Base-by-base conservation (phyloP, 2,329 filamentous ascomycete species). In the Xylariaceae sp. region DNA sequence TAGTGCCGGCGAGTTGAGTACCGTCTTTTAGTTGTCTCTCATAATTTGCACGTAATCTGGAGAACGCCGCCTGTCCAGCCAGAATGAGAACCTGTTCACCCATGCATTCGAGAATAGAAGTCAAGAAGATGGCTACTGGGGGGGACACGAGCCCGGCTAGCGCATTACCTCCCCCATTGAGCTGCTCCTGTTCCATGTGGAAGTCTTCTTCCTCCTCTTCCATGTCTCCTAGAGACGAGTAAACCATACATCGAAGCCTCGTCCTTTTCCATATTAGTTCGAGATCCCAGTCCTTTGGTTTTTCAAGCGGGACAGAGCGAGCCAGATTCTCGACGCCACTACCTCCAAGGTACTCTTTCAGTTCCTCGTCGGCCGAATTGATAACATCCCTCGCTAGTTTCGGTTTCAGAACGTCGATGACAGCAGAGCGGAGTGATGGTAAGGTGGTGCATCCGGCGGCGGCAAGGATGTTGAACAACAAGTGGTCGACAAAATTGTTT, bases 131-230 rank as follows among this genome's bases (percentile, higher is more conserved):
- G 54, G 94, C 92, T 13, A 95, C 89, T 0, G 92, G 88, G 29
- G 94, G 92, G 0, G 91, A 95, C 18, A 97, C 87, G 45, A 85
- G 79, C 53, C 86, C 86, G 47, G 84, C 82, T 34, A 80, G 71
- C 34, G 80, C 75, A 55, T 80, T 75, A 21, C 73, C 74, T 49
- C 78, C 77, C 45, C 78, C 75, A 36, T 84, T 81, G 10, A 92
- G 77, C 39, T 88, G 82, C 53, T 94, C 90, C 64, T 90, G 84
- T 60, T 91, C 85, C 68, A 95, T 88, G 66, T 89, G 89, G 47
- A 85, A 84, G 67, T 96, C 92, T 70, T 97, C 94, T 61, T 99
- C 94, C 62, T 97, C 92, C 72, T 99, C 94, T 70, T 99, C 95
- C 80, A 99, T 85, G 67, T 99, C 92, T 42, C 94, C 94, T 6